Base-by-base conservation (phyloP, 345 rosid genomes). In the Populus davidiana region DNA sequence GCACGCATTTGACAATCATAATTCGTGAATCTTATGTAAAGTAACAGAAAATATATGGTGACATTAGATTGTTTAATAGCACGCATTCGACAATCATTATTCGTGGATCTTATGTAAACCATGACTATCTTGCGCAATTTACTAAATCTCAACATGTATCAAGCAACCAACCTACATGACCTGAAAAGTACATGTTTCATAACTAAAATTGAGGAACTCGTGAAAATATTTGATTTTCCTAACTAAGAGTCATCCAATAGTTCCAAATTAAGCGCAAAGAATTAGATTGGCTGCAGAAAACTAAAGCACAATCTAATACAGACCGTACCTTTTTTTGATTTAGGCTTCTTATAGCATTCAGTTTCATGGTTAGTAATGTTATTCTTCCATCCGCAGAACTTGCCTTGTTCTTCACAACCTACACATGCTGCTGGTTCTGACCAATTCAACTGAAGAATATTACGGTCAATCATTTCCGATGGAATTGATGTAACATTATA, bases 281-380 rank as follows among this genome's bases (percentile, higher is more conserved):
- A 18, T 18, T 52, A 20, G 59, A 52, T 6, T 18, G n/a, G n/a
- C 21, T 50, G 20, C 2, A 50, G 20, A 50, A 50, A 50, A 50
- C 12, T 54, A 21, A 54, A 54, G 62, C 12, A 21, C 20, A 43
- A 18, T 11, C 8, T 11, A 23, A 39, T 17, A 29, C 1, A 41
- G 21, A 18, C 11, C 27, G n/a, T 74, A 74, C 77, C 77, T 74
- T 63, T 21, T 9, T 18, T 29, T 16, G 27, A 11, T 39, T 49
- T 75, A 29, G 27, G 29, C 43, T 11, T 20, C 39, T 39, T 31
- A 33, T 43, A 75, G 69, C 66, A 75, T 69, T 75, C 72, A 67
- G 47, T 66, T 65, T 18, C 72, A 50, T 10, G 13, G 8, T 27
- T 8, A 21, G 38, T 70, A 8, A 11, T 43, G 65, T 17, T 14